Percentiles rank a stretch among this genome's conserved stretches.
phyloP scores from a whole-genome alignment of 1,139 yeast species.

The Citeromyces hawaiiensis region DNA sequence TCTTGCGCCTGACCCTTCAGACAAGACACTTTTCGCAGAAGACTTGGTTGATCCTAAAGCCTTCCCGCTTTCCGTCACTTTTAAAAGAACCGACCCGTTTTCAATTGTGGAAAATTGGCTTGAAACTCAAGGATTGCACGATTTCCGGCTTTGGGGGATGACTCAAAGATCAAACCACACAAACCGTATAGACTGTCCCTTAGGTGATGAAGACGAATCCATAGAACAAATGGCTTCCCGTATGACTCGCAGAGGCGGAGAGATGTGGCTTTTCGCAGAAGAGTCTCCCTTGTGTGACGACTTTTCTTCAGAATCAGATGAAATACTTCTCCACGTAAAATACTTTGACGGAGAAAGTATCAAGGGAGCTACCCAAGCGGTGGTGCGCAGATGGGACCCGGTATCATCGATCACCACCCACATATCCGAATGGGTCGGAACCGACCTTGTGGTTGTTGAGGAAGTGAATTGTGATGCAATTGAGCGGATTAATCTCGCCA shows the following conservation, averaged over 20 bases:
- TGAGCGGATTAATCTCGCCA: conserved; percentile 28
- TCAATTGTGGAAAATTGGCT: conserved; percentile 32
- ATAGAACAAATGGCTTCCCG: neutral
- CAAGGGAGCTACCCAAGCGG: conserved; percentile 50
- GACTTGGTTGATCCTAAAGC: conserved; percentile 31
- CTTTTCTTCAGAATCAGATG: conserved; percentile 19
- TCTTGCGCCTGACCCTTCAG: conserved; percentile 47
- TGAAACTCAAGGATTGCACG: conserved; percentile 20
- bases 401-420: conserved; percentile 30
- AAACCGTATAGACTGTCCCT: conserved; percentile 15
- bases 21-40: conserved; percentile 30
- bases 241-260: neutral
- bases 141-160: conserved; percentile 52
- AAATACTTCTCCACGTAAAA: conserved; percentile 50
- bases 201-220: conserved; percentile 8
- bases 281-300: conserved; percentile 3
- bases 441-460: conserved; percentile 41
- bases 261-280: neutral
- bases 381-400: conserved; percentile 34
- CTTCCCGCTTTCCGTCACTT: conserved; percentile 36
- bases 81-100: conserved; percentile 45
- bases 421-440: conserved; percentile 28
- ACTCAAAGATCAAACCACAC: conserved; percentile 28
- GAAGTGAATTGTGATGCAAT: conserved; percentile 59
- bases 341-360: conserved; percentile 53